These are phyloP conservation scores for Emergomyces orientalis DNA, from an alignment of 2,329 filamentous ascomycete species.

Conservation along the genomic window DNA sequence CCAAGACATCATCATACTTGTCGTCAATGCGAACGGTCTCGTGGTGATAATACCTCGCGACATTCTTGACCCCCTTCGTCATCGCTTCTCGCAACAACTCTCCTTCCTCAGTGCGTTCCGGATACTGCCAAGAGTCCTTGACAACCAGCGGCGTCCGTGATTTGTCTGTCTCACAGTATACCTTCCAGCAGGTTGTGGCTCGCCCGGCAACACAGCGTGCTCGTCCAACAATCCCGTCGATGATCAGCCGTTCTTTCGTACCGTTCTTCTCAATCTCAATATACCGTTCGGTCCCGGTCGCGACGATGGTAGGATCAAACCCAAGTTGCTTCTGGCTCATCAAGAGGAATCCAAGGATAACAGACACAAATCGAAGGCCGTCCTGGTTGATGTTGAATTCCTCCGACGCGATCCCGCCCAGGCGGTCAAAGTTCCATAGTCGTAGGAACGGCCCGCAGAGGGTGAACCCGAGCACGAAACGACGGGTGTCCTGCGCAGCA, in stretches of 20 bases:
- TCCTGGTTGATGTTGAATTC: constrained; percentile 41
- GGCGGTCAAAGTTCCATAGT: constrained; percentile 40
- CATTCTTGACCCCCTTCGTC: constrained; percentile 23
- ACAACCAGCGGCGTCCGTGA: constrained; percentile 31
- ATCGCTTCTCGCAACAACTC: constrained; percentile 32
- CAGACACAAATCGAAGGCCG: constrained; percentile 14
- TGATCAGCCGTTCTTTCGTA: constrained; percentile 32
- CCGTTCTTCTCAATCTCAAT: constrained; percentile 16
- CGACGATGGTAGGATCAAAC: constrained; percentile 38
- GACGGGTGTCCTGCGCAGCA: constrained; percentile 32
- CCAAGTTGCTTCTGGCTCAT: constrained; percentile 36
- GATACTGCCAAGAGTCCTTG: constrained; percentile 41
- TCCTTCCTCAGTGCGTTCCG: constrained; percentile 36
- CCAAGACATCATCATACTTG: constrained; percentile 33
- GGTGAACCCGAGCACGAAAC: constrained; percentile 43
- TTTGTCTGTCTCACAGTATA: constrained; percentile 25
- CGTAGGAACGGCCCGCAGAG: constrained; percentile 39
- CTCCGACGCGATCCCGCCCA: constrained; percentile 38
- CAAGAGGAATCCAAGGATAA: constrained; percentile 16
- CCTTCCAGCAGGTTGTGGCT: constrained; percentile 40
- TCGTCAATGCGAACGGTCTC: constrained; percentile 38
- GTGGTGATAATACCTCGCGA: constrained; percentile 24
- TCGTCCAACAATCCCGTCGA: constrained; percentile 30
- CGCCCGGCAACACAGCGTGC: constrained; percentile 29
- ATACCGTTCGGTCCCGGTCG: not conserved